phyloP scores from a whole-genome alignment of 2,329 filamentous ascomycete species.

The Trichoderma afroharzianum region DNA sequence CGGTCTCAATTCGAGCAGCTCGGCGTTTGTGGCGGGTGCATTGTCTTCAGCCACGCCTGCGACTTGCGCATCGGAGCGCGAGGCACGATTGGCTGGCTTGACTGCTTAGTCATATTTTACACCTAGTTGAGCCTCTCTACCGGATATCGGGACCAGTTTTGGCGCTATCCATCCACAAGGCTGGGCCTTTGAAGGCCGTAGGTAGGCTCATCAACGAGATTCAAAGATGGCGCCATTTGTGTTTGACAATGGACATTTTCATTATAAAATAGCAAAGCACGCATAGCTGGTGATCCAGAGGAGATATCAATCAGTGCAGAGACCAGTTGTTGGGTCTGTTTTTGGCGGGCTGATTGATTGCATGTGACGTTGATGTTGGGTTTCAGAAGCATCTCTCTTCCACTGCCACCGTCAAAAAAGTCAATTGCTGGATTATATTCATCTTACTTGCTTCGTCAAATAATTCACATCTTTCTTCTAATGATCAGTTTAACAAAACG shows the following conservation, averaged over 20 bases:
- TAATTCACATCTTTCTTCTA: not conserved
- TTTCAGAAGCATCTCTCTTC: not conserved
- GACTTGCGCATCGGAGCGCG: not conserved
- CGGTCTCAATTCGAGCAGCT: not conserved
- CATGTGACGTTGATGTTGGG: not conserved
- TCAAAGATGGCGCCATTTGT: not conserved
- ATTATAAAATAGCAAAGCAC: not conserved
- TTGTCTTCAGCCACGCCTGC: not conserved
- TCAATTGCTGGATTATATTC: not conserved
- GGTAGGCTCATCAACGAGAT: not conserved
- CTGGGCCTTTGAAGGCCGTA: not conserved
- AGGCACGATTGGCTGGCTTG: not conserved
- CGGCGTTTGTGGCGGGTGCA: constrained; percentile 1
- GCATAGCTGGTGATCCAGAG: not conserved
- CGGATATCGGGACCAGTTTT: not conserved
- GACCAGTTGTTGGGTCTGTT: not conserved
- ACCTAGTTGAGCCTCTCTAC: not conserved
- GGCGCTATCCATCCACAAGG: not conserved
- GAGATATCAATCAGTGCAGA: not conserved
- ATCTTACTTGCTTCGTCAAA: not conserved
- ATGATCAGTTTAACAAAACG: not conserved
- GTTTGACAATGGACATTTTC: not conserved
- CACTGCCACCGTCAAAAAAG: not conserved
- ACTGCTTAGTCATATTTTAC: not conserved
- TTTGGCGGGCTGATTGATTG: not conserved